A percentile compares a stretch with the other conserved stretches of the same genome.
phyloP scores from a whole-genome alignment of 2,329 filamentous ascomycete species.

The Fusarium subtropicale region DNA sequence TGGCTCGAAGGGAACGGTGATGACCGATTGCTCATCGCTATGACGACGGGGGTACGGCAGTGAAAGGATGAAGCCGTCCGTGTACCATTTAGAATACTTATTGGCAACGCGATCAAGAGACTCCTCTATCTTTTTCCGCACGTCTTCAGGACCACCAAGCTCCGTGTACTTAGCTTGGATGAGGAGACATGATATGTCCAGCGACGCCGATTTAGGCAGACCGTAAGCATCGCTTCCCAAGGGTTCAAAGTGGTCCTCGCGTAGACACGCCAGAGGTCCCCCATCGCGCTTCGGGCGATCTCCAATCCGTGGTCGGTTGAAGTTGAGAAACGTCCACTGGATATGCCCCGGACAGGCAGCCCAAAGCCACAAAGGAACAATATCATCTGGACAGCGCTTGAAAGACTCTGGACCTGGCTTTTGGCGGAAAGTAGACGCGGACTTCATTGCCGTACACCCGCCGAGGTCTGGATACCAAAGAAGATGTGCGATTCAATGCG shows the following conservation, averaged over 20 bases:
- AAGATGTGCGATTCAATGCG: neutral
- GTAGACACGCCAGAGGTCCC: neutral
- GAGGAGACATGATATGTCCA: neutral
- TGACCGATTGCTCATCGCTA: neutral
- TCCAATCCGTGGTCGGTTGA: neutral
- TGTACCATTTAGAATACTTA: accelerated
- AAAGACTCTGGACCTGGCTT: neutral
- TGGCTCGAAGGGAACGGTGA: neutral
- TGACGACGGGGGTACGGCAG: no score
- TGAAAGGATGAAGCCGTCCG: neutral
- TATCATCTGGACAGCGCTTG: neutral
- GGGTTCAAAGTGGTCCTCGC: neutral
- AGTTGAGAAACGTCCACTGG: neutral
- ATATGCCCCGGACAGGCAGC: neutral
- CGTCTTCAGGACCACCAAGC: neutral
- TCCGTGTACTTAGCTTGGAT: neutral
- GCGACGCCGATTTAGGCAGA: neutral
- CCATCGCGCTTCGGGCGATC: neutral
- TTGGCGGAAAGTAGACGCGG: neutral
- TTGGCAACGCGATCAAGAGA: neutral
- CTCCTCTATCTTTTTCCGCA: neutral
- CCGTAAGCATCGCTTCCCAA: neutral
- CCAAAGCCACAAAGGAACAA: neutral
- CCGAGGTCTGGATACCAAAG: neutral
- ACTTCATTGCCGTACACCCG: no score